Evolutionary conservation across 139 green algal genomes (phyloP).

Genomic region (Chlamydomonas applanata): DNA sequence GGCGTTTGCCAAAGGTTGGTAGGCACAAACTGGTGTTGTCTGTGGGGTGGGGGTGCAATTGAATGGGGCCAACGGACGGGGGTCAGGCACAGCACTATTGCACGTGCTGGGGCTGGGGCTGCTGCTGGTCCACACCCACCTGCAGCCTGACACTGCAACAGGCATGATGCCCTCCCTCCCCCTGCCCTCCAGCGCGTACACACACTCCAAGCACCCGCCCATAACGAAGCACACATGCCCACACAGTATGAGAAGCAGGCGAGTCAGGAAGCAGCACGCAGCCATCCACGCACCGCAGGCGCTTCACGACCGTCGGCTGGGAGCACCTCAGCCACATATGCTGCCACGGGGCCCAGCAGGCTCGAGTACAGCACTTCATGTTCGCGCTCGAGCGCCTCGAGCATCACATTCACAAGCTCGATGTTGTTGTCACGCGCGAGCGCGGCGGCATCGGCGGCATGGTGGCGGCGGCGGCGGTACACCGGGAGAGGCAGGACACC

Average conservation of each 20-base stretch:
- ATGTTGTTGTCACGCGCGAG: constrained; percentile 61
- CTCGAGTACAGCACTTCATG: constrained; percentile 72
- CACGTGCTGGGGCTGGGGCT: too few relatives aligned
- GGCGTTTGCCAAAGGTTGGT: too few relatives aligned
- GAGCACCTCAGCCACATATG: constrained; percentile 68
- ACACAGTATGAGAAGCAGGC: neutral
- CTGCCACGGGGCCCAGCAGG: constrained; percentile 63
- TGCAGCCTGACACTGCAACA: neutral
- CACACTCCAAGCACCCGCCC: too few relatives aligned
- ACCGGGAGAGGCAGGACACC: neutral
- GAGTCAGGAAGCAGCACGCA: neutral
- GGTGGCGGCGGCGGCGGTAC: constrained; percentile 6
- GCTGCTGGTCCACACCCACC: constrained; percentile 2
- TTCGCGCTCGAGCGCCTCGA: constrained; percentile 73
- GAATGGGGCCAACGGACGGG: too few relatives aligned
- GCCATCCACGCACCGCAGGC: constrained; percentile 15
- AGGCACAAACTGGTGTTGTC: too few relatives aligned
- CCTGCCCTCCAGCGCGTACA: too few relatives aligned
- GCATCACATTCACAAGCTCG: constrained; percentile 70
- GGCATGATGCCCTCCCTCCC: too few relatives aligned
- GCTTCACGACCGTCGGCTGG: constrained; percentile 52
- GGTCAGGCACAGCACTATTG: too few relatives aligned
- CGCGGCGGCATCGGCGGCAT: neutral
- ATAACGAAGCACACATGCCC: too few relatives aligned
- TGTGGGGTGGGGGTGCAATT: too few relatives aligned